Conservation (phyloP, 106 monocot genomes). For the Triglochin maritima region DNA sequence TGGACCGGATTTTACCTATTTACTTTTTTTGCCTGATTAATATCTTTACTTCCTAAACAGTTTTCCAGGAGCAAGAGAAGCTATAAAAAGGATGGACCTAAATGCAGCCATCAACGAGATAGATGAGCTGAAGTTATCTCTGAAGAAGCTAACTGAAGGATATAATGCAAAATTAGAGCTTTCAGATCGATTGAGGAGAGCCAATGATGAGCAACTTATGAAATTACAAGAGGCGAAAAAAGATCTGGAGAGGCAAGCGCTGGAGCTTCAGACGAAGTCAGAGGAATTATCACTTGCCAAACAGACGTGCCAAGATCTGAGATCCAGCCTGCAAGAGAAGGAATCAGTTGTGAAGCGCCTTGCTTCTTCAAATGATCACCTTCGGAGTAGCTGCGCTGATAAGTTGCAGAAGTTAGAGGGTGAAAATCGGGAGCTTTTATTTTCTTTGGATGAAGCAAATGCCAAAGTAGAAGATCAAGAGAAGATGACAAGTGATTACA, state of each 20-base stretch:
- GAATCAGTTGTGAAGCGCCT: slow-evolving; percentile 43
- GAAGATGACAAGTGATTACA: slow-evolving; percentile 15
- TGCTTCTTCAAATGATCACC: slow-evolving; percentile 32
- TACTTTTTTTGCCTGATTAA: too few relatives aligned
- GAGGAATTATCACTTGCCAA: slow-evolving; percentile 36
- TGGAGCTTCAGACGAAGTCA: slow-evolving; percentile 28
- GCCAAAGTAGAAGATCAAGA: slow-evolving; percentile 27
- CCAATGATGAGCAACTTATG: slow-evolving; percentile 25
- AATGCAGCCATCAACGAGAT: slow-evolving; percentile 39
- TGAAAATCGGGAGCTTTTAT: slow-evolving; percentile 34
- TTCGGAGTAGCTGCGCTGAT: slow-evolving; percentile 26
- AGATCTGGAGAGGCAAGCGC: slow-evolving; percentile 27
- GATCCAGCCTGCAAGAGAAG: slow-evolving; percentile 39
- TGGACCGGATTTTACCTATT: too few relatives aligned
- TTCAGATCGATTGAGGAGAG: slow-evolving; percentile 36
- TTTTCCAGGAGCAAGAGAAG: slow-evolving; percentile 10
- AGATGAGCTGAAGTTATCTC: slow-evolving; percentile 44
- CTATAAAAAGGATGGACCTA: slow-evolving; percentile 13
- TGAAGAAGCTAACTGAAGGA: slow-evolving; percentile 38
- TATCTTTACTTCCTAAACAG: background rate
- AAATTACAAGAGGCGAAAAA: slow-evolving; percentile 32
- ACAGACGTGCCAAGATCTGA: slow-evolving; percentile 37
- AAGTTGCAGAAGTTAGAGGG: slow-evolving; percentile 29
- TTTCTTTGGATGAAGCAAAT: slow-evolving; percentile 52
- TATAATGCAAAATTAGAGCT: slow-evolving; percentile 30